Base-by-base conservation (phyloP, 257 asterid species). In the Plantago major region DNA sequence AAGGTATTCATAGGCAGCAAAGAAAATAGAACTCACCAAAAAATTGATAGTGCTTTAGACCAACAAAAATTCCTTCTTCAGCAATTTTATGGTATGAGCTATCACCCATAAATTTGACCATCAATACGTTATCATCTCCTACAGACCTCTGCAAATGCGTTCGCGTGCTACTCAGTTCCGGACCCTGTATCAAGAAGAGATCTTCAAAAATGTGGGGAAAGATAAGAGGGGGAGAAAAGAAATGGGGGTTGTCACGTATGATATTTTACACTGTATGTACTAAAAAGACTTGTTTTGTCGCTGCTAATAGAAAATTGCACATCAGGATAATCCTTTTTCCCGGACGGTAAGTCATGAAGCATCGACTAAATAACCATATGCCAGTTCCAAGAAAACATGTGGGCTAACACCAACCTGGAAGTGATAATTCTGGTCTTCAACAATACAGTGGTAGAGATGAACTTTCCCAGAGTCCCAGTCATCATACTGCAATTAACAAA, bases 131-230 rank as follows among this genome's bases (percentile, higher is more conserved):
- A 10, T 87, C 93, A 61, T 90, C 96, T 60, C 88, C 90, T 40
- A 90, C 50, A 30, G 74, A 71, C 73, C 83, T 82, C 61, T 87
- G 97, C 8, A 90, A 71, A 65, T 90, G 96, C 48, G 90, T 90
- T 77, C 64, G 75, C 28, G 77, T 42, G 40, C 81, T 71, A 62
- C 62, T 71, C 67, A 87, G 66, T 67, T 60, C 79, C 13, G 97
- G 97, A 51, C 97, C 97, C 97, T 90, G 90, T 46, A 67, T 45
- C 11, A 64, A 2, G 54, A 59, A 58, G 54, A 46, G 62, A 11
- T 43, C 51, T 14, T 45, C 17, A 43, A 37, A 63, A 22, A 64
- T 52, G 12, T 57, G 26, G 55, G 46, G 22, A 22, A 57, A 5
- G 26, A 22, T 22, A 22, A 22, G 1, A 22, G 26, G 26, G 26